phyloP scores from a whole-genome alignment of 2,329 filamentous ascomycete species.

The Didymella pinodella region DNA sequence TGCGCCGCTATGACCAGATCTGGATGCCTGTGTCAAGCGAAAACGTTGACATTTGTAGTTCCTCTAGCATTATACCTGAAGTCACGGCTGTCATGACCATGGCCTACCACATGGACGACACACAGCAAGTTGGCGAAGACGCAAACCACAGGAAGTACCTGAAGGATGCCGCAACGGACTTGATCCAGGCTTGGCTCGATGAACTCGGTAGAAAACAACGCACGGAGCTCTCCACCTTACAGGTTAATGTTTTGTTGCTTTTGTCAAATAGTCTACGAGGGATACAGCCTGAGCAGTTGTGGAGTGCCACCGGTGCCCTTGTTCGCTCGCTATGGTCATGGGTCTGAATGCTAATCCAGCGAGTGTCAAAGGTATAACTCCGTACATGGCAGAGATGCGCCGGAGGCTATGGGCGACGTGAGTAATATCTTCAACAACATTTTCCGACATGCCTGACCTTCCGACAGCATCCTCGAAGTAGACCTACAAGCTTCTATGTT shows the following conservation, averaged over 20 bases:
- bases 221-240: conserved; percentile 32
- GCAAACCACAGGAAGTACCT: conserved; percentile 24
- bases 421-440: neutral
- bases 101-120: conserved; percentile 31
- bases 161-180: conserved; percentile 24
- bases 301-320: conserved; percentile 46
- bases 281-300: conserved; percentile 26
- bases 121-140: conserved; percentile 16
- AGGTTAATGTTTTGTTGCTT: conserved; percentile 30
- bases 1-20: conserved; percentile 32
- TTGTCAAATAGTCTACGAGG: conserved; percentile 25
- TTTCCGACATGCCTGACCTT: neutral
- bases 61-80: conserved; percentile 35
- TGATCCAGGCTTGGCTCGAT: conserved; percentile 34
- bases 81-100: conserved; percentile 34
- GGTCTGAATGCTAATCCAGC: conserved; percentile 54
- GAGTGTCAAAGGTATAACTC: conserved; percentile 43
- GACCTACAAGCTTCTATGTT: conserved; percentile 44
- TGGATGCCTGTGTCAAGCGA: conserved; percentile 24
- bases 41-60: conserved; percentile 18
- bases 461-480: conserved; percentile 48
- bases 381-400: conserved; percentile 51
- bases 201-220: conserved; percentile 33
- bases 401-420: conserved; percentile 55
- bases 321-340: conserved; percentile 54